Conservation (phyloP, 176 grass and related monocot genomes). For the Leersia perrieri region DNA sequence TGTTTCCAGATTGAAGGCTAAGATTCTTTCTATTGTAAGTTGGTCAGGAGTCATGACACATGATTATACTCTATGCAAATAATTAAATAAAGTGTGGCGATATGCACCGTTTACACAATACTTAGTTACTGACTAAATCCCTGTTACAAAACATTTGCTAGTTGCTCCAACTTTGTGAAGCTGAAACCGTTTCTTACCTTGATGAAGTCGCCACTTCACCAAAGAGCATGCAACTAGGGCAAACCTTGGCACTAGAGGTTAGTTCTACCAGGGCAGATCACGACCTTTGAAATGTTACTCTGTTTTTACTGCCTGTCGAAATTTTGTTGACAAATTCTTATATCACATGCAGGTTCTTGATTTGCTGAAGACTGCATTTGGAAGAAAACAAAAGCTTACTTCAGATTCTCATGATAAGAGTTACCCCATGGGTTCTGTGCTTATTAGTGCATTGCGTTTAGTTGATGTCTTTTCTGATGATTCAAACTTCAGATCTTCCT, state of each 20-base stretch:
- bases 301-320: slow-evolving; percentile 20
- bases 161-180: slow-evolving; percentile 97
- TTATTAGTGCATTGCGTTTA: slow-evolving; percentile 78
- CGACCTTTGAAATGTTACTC: slow-evolving; percentile 8
- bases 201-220: slow-evolving; percentile 85
- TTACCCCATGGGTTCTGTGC: slow-evolving; percentile 79
- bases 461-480: slow-evolving; percentile 98
- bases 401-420: slow-evolving; percentile 48
- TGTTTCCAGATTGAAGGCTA: slow-evolving; percentile 82
- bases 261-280: slow-evolving; percentile 25
- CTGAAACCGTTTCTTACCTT: slow-evolving; percentile 93
- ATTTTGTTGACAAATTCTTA: slow-evolving; percentile 34
- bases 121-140: slow-evolving; percentile 14
- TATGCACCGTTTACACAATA: not conserved
- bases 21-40: slow-evolving; percentile 93
- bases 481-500: slow-evolving; percentile 90
- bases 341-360: slow-evolving; percentile 69
- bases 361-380: slow-evolving; percentile 80
- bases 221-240: slow-evolving; percentile 73
- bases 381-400: slow-evolving; percentile 51
- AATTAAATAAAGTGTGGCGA: not conserved
- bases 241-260: slow-evolving; percentile 86
- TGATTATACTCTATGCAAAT: slow-evolving; percentile 9
- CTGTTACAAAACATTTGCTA: slow-evolving; percentile 37
- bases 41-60: not conserved